These are phyloP conservation scores for Solanum bulbocastanum DNA, from an alignment of 257 asterid genomes.

Conservation along the genomic window DNA sequence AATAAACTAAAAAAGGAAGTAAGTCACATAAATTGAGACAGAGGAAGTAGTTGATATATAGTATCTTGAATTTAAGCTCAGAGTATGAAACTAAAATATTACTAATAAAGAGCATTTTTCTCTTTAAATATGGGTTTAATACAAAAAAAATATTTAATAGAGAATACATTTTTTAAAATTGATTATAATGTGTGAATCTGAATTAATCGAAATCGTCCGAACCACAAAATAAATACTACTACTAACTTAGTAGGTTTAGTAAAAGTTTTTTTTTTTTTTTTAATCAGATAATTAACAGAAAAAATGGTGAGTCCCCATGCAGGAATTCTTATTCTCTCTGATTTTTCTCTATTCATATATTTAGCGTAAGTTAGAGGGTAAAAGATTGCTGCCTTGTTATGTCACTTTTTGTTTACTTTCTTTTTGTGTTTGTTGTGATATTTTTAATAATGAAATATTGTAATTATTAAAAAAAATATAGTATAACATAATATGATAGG, in stretches of 20 bases:
- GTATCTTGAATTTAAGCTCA: too few relatives aligned
- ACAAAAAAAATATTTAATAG: too few relatives aligned
- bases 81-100: too few relatives aligned
- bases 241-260: background rate
- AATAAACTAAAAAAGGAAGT: too few relatives aligned
- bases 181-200: background rate
- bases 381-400: constrained; percentile 4
- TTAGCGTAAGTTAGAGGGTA: constrained; percentile 16
- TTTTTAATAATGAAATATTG: background rate
- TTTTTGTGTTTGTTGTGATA: background rate
- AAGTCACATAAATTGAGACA: too few relatives aligned
- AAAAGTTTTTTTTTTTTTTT: too few relatives aligned
- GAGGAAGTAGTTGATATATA: too few relatives aligned
- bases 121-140: too few relatives aligned
- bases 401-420: background rate
- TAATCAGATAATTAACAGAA: background rate
- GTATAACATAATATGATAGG: too few relatives aligned
- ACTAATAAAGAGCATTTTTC: too few relatives aligned
- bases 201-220: background rate
- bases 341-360: background rate
- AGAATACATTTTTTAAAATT: too few relatives aligned
- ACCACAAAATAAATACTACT: too few relatives aligned
- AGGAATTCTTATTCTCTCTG: background rate
- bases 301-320: background rate
- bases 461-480: background rate